These are phyloP conservation scores for Ilex paraguariensis DNA, from an alignment of 305 asterid genomes.

Conservation along the genomic window DNA sequence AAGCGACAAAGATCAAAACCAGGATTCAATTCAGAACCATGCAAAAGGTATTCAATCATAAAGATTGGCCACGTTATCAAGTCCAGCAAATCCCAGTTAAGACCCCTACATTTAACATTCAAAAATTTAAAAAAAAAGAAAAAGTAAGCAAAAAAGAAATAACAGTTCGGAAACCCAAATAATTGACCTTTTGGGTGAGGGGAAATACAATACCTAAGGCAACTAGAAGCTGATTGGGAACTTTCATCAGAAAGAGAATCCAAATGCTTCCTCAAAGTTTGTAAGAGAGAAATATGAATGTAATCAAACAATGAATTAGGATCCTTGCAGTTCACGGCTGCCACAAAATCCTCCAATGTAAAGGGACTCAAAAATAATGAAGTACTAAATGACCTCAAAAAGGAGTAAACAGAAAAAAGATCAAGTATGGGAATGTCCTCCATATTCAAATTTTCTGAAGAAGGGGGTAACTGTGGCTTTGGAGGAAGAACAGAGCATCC, in stretches of 20 bases:
- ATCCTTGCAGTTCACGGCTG: slow-evolving; percentile 46
- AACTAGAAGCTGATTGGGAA: slow-evolving; percentile 48
- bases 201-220: slow-evolving; percentile 62
- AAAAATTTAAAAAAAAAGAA: slow-evolving; percentile 11
- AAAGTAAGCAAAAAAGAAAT: slow-evolving; percentile 17
- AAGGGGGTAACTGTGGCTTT: slow-evolving; percentile 65
- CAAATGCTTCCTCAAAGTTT: slow-evolving; percentile 66
- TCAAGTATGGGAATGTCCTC: slow-evolving; percentile 60
- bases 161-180: not conserved
- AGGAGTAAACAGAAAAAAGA: slow-evolving; percentile 66
- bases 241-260: slow-evolving; percentile 64
- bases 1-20: slow-evolving; percentile 50
- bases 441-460: slow-evolving; percentile 53
- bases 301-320: slow-evolving; percentile 71
- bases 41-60: slow-evolving; percentile 73
- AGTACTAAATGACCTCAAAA: slow-evolving; percentile 87
- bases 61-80: slow-evolving; percentile 91
- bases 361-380: slow-evolving; percentile 83
- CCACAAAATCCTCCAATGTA: slow-evolving; percentile 64
- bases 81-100: slow-evolving; percentile 90
- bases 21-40: slow-evolving; percentile 57
- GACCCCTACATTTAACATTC: slow-evolving; percentile 49
- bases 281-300: slow-evolving; percentile 72
- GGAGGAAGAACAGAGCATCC: slow-evolving; percentile 40
- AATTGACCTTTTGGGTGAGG: slow-evolving; percentile 8